These are phyloP conservation scores for Globisporangium perplexum DNA, from an alignment of 352 stramenopile species.

Conservation along the genomic window DNA sequence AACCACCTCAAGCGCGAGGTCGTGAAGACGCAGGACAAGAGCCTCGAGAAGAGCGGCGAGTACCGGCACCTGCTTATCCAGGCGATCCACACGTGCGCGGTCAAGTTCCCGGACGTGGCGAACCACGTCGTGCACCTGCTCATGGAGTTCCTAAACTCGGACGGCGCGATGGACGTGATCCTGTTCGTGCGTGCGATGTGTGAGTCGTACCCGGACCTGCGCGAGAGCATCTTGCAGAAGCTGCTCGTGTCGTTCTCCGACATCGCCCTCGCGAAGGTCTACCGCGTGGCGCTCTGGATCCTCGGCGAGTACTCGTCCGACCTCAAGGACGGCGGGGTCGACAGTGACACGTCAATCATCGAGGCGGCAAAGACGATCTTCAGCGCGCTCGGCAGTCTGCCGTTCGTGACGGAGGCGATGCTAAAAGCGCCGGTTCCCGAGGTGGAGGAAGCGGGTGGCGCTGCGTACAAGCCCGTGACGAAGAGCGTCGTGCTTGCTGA, in stretches of 20 bases:
- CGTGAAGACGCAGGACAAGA: constrained; percentile 87
- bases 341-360: constrained; percentile 72
- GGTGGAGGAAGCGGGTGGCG: constrained; percentile 13
- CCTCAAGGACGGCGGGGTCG: constrained; percentile 15
- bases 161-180: constrained; percentile 98
- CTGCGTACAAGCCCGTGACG: constrained; percentile 89
- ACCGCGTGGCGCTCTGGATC: constrained; percentile 97
- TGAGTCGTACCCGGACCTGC: constrained; percentile 94
- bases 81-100: constrained; percentile 97
- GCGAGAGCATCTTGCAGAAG: constrained; percentile 91
- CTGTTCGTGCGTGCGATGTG: constrained; percentile 98
- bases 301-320: constrained; percentile 90
- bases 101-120: constrained; percentile 97
- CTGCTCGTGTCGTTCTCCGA: constrained; percentile 92
- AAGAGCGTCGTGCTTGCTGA: constrained; percentile 99
- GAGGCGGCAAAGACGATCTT: constrained; percentile 87
- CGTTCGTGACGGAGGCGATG: constrained; percentile 55
- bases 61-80: constrained; percentile 98
- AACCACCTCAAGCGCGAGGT: constrained; percentile 88
- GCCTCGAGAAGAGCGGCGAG: constrained; percentile 93
- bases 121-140: constrained; percentile 97
- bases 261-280: constrained; percentile 93
- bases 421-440: constrained; percentile 28
- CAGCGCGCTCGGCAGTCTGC: constrained; percentile 70
- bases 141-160: constrained; percentile 98